These are phyloP conservation scores for Hemisphaericaspora xylanilytica DNA, from an alignment of 1,139 yeast species.

Conservation along the genomic window DNA sequence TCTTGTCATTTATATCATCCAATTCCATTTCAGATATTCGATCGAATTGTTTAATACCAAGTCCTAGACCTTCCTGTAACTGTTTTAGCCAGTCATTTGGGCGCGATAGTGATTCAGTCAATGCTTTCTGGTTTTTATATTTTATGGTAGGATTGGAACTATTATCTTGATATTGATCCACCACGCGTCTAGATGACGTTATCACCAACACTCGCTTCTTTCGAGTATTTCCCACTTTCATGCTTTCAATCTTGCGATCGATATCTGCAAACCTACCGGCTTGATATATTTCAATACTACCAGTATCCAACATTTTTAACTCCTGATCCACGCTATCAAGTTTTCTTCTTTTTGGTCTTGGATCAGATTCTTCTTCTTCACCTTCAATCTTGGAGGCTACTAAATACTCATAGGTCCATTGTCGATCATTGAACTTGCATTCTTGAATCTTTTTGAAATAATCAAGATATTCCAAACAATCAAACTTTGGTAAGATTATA, in stretches of 20 bases:
- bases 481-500: slow-evolving; percentile 8
- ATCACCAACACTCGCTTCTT: not conserved
- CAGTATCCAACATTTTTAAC: not conserved
- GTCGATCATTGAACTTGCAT: not conserved
- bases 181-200: slow-evolving; percentile 1
- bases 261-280: slow-evolving; percentile 1
- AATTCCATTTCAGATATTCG: slow-evolving; percentile 2
- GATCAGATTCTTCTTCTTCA: not conserved
- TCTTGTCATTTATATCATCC: not conserved
- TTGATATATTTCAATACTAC: not conserved
- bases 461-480: slow-evolving; percentile 2
- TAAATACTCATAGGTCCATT: not conserved
- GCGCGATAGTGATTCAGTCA: slow-evolving; percentile 2
- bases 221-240: not conserved
- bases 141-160: slow-evolving; percentile 2
- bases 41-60: not conserved
- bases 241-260: not conserved
- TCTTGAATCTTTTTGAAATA: slow-evolving; percentile 1
- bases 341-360: slow-evolving; percentile 2
- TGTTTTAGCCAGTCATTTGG: slow-evolving; percentile 2
- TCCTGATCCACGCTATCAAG: not conserved
- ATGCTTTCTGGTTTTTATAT: slow-evolving; percentile 5
- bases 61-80: slow-evolving; percentile 3
- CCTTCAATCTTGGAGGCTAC: not conserved
- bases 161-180: not conserved